Conservation (phyloP, 2,329 filamentous ascomycete species). For the Orbilia brochopaga region DNA sequence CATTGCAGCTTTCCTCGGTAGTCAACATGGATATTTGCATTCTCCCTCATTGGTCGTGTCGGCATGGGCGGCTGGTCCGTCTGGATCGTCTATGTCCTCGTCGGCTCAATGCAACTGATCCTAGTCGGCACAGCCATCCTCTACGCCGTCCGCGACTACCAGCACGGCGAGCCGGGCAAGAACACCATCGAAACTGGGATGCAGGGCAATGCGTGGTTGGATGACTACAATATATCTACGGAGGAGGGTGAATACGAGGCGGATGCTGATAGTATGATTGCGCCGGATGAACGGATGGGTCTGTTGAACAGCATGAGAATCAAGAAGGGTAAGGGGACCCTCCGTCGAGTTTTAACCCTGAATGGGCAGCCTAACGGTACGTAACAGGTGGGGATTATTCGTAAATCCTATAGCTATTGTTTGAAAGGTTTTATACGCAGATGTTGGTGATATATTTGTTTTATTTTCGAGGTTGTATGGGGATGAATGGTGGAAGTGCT, state of each 20-base stretch:
- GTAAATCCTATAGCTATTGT: too few species aligned
- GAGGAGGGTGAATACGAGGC: slow-evolving; percentile 35
- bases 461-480: too few species aligned
- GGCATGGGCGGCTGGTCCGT: slow-evolving; percentile 51
- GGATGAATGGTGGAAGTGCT: too few species aligned
- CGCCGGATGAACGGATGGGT: slow-evolving; percentile 39
- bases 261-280: slow-evolving; percentile 37
- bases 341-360: slow-evolving; percentile 13
- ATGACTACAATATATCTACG: slow-evolving; percentile 33
- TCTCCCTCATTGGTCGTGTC: slow-evolving; percentile 50
- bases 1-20: slow-evolving; percentile 44
- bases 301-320: slow-evolving; percentile 8
- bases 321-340: slow-evolving; percentile 23
- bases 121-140: slow-evolving; percentile 50
- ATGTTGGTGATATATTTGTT: too few species aligned
- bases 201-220: slow-evolving; percentile 41
- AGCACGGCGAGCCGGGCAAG: slow-evolving; percentile 41
- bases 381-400: too few species aligned
- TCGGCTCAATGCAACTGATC: slow-evolving; percentile 52
- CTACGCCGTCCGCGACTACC: slow-evolving; percentile 50
- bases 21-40: slow-evolving; percentile 55
- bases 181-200: slow-evolving; percentile 38
- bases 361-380: background rate
- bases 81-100: slow-evolving; percentile 53
- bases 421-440: too few species aligned